Evolutionary conservation across 345 rosid genomes (phyloP).

Genomic region (Eucalyptus albens): DNA sequence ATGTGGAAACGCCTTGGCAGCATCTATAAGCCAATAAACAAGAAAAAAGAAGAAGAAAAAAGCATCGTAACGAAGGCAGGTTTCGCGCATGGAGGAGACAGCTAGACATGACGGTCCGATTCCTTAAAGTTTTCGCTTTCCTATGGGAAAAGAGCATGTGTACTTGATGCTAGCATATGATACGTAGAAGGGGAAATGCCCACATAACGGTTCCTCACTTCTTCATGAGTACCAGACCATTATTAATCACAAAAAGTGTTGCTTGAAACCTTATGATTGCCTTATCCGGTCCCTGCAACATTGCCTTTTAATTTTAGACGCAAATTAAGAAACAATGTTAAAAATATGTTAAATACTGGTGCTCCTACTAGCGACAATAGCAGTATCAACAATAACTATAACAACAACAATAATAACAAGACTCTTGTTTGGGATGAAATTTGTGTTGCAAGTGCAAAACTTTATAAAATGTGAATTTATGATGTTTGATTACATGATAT

Average conservation of each 20-base stretch:
- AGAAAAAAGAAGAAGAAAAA: neutral
- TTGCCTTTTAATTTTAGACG: neutral
- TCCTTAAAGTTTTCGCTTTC: neutral
- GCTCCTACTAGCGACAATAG: rapidly evolving
- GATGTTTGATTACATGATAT: neutral
- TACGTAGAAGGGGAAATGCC: neutral
- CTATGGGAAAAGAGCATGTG: neutral
- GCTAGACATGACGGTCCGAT: neutral
- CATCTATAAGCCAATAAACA: neutral
- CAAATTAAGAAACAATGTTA: neutral
- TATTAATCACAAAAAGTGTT: neutral
- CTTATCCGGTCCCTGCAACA: neutral
- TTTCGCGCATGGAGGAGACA: neutral
- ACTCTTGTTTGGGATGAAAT: neutral
- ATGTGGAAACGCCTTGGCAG: neutral
- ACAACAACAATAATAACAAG: neutral
- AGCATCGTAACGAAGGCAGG: neutral
- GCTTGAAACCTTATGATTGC: neutral
- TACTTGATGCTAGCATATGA: neutral
- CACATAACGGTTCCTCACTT: neutral
- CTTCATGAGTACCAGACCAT: neutral
- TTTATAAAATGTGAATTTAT: neutral
- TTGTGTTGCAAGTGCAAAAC: neutral
- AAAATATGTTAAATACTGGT: neutral
- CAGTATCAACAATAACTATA: rapidly evolving